A percentile compares a stretch with the other conserved stretches of the same genome.
These are phyloP conservation scores for Aaosphaeria arxii DNA, from an alignment of 2,329 filamentous ascomycete species.

Conservation along the genomic window DNA sequence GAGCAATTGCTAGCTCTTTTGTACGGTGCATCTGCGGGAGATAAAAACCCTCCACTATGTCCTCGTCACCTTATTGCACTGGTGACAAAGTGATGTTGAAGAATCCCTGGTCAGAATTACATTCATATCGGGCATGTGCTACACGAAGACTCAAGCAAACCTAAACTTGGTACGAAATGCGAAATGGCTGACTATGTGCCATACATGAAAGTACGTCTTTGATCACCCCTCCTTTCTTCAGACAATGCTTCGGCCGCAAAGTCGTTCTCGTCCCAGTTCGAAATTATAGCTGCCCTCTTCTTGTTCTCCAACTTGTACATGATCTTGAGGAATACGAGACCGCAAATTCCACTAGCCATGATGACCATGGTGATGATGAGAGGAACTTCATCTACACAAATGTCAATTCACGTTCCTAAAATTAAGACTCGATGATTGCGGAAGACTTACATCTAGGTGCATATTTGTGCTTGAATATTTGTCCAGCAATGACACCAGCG, in stretches of 20 bases:
- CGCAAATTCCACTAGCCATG: slow-evolving; percentile 14
- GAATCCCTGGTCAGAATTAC: too few relatives aligned
- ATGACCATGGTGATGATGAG: slow-evolving; percentile 21
- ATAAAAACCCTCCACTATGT: too few relatives aligned
- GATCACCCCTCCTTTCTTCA: slow-evolving; percentile 15
- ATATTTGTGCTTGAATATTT: slow-evolving; percentile 2
- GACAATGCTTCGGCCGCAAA: slow-evolving; percentile 16
- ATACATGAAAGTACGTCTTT: slow-evolving; percentile 24
- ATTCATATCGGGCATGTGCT: too few relatives aligned
- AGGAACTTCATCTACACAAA: slow-evolving; percentile 8
- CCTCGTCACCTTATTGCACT: too few relatives aligned
- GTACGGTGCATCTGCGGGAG: too few relatives aligned
- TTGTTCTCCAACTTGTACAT: slow-evolving; percentile 13
- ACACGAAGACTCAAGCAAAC: too few relatives aligned
- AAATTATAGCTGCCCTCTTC: slow-evolving; percentile 9
- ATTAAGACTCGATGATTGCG: slow-evolving; percentile 8
- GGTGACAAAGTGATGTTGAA: too few relatives aligned
- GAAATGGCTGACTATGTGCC: slow-evolving; percentile 3
- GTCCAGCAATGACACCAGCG: slow-evolving; percentile 6
- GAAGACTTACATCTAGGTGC: slow-evolving; percentile 9
- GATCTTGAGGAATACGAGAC: slow-evolving; percentile 17
- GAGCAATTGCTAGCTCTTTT: too few relatives aligned
- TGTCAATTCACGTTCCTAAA: not conserved
- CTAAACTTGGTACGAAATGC: too few relatives aligned
- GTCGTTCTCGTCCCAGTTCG: slow-evolving; percentile 8